Conservation (phyloP, 257 asterid genomes). For the Cinchona pubescens region DNA sequence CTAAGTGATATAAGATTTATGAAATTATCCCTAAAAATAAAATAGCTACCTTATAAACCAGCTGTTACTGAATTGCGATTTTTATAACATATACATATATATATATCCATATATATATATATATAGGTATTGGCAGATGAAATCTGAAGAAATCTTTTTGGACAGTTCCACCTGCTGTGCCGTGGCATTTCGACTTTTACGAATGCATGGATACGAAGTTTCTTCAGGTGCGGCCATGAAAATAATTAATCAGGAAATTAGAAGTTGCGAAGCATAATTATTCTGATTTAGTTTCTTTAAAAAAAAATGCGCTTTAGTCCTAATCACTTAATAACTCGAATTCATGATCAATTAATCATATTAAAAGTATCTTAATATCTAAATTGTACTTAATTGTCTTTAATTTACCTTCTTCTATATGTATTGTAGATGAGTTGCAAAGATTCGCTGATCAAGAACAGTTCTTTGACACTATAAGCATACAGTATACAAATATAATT, state of each 20-base stretch:
- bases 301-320: too few species aligned
- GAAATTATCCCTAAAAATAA: too few species aligned
- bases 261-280: neutral
- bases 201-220: constrained; percentile 29
- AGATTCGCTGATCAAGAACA: constrained; percentile 23
- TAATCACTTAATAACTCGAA: too few species aligned
- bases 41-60: too few species aligned
- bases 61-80: too few species aligned
- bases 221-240: constrained; percentile 20
- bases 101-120: too few species aligned
- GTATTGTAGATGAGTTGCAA: constrained; percentile 28
- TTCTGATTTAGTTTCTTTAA: neutral
- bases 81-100: too few species aligned
- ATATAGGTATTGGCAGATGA: constrained; percentile 27
- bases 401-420: too few species aligned
- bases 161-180: constrained; percentile 25
- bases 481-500: constrained; percentile 4
- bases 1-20: too few species aligned
- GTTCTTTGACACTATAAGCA: neutral
- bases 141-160: constrained; percentile 20
- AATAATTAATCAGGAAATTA: neutral
- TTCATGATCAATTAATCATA: too few species aligned
- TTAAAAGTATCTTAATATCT: too few species aligned
- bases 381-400: too few species aligned
- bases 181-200: constrained; percentile 37